Conservation (phyloP, 768 basidiomycete genomes). For the Harrya chromipes region DNA sequence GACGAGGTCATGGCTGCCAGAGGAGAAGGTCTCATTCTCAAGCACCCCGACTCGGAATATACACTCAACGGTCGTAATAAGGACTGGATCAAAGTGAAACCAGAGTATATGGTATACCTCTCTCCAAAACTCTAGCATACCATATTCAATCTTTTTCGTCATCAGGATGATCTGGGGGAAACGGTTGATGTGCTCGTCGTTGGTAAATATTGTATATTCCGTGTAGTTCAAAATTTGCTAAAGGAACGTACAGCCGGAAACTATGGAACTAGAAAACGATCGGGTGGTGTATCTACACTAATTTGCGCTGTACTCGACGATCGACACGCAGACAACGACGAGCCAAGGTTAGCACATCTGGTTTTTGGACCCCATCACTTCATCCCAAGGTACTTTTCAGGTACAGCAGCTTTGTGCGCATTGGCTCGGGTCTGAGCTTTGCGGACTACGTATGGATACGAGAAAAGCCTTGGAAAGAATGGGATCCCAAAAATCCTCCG, state of each 20-base stretch:
- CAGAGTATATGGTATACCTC: conserved; percentile 73
- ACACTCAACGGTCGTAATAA: conserved; percentile 81
- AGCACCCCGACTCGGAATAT: conserved; percentile 79
- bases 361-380: neutral
- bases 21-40: conserved; percentile 93
- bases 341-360: conserved; percentile 49
- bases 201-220: conserved; percentile 43
- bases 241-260: conserved; percentile 59
- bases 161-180: conserved; percentile 86
- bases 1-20: conserved; percentile 78
- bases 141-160: neutral
- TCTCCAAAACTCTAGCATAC: neutral
- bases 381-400: conserved; percentile 36
- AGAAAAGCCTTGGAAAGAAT: conserved; percentile 77
- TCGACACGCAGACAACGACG: conserved; percentile 49
- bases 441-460: conserved; percentile 85
- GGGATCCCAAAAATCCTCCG: conserved; percentile 73
- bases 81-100: conserved; percentile 95
- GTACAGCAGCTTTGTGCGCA: conserved; percentile 83
- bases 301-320: conserved; percentile 89
- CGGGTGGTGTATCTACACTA: conserved; percentile 86
- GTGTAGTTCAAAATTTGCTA: neutral
- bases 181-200: conserved; percentile 91
- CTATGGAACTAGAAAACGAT: conserved; percentile 82
- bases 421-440: conserved; percentile 86